Evolutionary conservation across 768 basidiomycete genomes (phyloP), one percentile per base, ranked within the genome.

Genomic region (Boletus patriciae): DNA sequence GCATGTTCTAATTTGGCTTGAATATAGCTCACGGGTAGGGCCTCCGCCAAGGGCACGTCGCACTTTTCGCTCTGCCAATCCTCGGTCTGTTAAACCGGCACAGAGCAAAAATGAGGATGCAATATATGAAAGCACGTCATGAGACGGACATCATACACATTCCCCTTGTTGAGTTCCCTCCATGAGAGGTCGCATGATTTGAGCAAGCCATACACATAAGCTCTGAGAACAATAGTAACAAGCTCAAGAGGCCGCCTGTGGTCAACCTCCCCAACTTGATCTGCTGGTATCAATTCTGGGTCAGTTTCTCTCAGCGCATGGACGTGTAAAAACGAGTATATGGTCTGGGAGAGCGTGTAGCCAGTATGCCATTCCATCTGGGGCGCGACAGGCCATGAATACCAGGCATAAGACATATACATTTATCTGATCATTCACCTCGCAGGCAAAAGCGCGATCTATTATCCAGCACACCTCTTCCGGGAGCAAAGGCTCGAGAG

Each of bases 1-100:
- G 90, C 88, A 13, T 80, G 77, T 40, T 90, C 84, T 16, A 94
- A 70, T 51, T 77, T 74, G 18, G 75, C 69, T 8, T 87, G 55
- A 25, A 90, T 70, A 54, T 80, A 78, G 46, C 76, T 75, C 18
- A 82, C 80, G 18, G 83, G 78, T 27, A 86, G 69, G 8, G 79
- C 77, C 72, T 94, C 90, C 11, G 86, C 76, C 6, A 95, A 75
- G 0, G 85, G 82, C 0, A 95, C 79, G 19, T 92, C 92, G 63
- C 86, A 88, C 73, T 94, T 94, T 60, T 97, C 94, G 55, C 88
- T 81, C 69, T 92, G 90, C 86, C 90, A 92, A 64, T 94, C 92
- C 77, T 94, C 92, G 58, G 82, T 77, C 92, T 93, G 68, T 55
- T 19, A 49, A 58, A 62, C 44, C 54, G 41, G 25, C 15, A 29